phyloP scores from a whole-genome alignment of 1,139 yeast species.

The Geotrichum histeridarum region DNA sequence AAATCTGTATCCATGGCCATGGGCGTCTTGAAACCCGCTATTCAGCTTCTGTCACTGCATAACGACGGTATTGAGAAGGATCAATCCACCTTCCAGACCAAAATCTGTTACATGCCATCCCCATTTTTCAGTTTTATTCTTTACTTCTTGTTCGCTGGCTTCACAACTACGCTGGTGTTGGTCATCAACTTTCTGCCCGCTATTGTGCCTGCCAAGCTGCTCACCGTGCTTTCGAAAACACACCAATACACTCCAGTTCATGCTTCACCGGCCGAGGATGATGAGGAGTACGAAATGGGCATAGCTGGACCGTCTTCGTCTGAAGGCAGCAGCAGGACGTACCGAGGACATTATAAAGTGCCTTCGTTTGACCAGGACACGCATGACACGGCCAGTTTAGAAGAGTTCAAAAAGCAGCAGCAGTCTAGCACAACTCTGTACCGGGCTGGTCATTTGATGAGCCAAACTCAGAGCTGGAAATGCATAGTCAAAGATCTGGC shows the following conservation, averaged over 20 bases:
- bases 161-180: conserved; percentile 21
- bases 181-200: conserved; percentile 17
- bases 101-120: conserved; percentile 65
- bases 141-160: conserved; percentile 30
- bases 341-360: no score
- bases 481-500: not conserved
- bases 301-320: no score
- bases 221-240: not conserved
- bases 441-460: not conserved
- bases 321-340: no score
- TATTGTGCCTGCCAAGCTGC: not conserved
- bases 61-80: conserved; percentile 12
- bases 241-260: no score
- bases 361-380: not conserved
- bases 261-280: no score
- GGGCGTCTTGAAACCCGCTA: conserved; percentile 79
- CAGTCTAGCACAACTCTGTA: not conserved
- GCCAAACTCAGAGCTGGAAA: not conserved
- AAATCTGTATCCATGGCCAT: conserved; percentile 90
- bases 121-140: conserved; percentile 50
- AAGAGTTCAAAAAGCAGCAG: conserved; percentile 1
- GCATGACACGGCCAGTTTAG: not conserved
- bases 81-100: conserved; percentile 28
- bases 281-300: no score
- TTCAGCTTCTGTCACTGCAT: conserved; percentile 68